Conservation (phyloP, 305 asterid species). For the Fraxinus platypoda region DNA sequence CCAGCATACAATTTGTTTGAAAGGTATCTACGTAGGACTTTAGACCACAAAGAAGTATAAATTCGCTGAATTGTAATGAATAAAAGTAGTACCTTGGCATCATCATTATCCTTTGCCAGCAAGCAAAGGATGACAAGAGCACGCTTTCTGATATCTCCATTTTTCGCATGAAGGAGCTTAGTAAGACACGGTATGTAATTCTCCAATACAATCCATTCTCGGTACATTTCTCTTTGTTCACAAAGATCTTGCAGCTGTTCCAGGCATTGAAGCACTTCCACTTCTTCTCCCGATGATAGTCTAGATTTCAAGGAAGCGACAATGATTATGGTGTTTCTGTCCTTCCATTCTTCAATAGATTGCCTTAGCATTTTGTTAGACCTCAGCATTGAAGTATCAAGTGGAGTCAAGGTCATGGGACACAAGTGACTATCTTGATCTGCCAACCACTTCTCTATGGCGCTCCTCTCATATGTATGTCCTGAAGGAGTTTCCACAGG, state of each 20-base stretch:
- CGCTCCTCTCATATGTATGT: slow-evolving; percentile 59
- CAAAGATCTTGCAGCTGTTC: slow-evolving; percentile 50
- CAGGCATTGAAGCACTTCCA: slow-evolving; percentile 46
- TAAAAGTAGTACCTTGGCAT: slow-evolving; percentile 48
- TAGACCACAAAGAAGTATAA: background rate
- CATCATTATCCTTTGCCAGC: slow-evolving; percentile 58
- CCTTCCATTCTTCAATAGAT: slow-evolving; percentile 76
- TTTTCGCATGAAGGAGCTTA: slow-evolving; percentile 41
- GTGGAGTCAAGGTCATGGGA: slow-evolving; percentile 48
- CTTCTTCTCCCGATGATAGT: slow-evolving; percentile 37
- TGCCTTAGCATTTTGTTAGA: slow-evolving; percentile 67
- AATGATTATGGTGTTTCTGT: slow-evolving; percentile 61
- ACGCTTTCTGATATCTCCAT: slow-evolving; percentile 50
- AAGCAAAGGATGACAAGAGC: slow-evolving; percentile 51
- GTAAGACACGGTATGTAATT: slow-evolving; percentile 50
- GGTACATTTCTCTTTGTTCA: slow-evolving; percentile 55
- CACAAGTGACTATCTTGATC: slow-evolving; percentile 37
- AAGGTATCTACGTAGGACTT: background rate
- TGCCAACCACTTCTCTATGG: slow-evolving; percentile 61
- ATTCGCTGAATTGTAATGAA: background rate
- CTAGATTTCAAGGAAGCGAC: slow-evolving; percentile 47
- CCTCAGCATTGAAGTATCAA: slow-evolving; percentile 52
- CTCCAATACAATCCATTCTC: slow-evolving; percentile 70
- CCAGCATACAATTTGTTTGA: background rate
- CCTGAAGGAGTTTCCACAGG: slow-evolving; percentile 72